Percentiles rank a stretch among this genome's conserved stretches.
These are phyloP conservation scores for Talaromyces rugulosus DNA, from an alignment of 2,329 filamentous ascomycete genomes.

Conservation along the genomic window DNA sequence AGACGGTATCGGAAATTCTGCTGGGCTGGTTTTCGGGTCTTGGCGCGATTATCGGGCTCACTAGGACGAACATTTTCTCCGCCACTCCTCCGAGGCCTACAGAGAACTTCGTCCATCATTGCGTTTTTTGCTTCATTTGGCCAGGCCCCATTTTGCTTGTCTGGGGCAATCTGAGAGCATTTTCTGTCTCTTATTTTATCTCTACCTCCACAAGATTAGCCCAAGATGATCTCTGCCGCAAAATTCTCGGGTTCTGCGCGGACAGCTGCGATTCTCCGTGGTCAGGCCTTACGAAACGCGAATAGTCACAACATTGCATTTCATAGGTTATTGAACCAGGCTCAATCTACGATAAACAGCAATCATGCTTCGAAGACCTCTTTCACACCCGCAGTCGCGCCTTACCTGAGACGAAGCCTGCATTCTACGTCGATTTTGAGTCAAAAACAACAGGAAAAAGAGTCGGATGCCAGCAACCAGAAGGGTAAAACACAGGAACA, in stretches of 20 bases:
- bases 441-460: conserved; percentile 32
- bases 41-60: conserved; percentile 16
- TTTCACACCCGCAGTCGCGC: background rate
- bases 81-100: conserved; percentile 9
- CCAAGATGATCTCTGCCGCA: conserved; percentile 38
- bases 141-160: background rate
- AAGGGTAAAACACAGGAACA: conserved; percentile 31
- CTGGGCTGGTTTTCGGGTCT: conserved; percentile 7
- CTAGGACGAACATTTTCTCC: conserved; percentile 17
- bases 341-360: conserved; percentile 32
- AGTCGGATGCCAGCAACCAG: conserved; percentile 18
- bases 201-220: conserved; percentile 31
- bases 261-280: conserved; percentile 31
- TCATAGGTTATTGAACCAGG: conserved; percentile 32
- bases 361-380: conserved; percentile 24
- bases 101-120: conserved; percentile 3
- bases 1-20: background rate
- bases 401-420: conserved; percentile 32
- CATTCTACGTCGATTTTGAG: conserved; percentile 27
- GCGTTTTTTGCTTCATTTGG: conserved; percentile 29
- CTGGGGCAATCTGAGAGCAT: background rate
- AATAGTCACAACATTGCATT: conserved; percentile 25
- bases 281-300: conserved; percentile 28
- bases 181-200: conserved; percentile 10
- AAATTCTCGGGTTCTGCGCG: conserved; percentile 33